Base-by-base conservation (phyloP, 331 rosid genomes). In the Pyrus hybrid region DNA sequence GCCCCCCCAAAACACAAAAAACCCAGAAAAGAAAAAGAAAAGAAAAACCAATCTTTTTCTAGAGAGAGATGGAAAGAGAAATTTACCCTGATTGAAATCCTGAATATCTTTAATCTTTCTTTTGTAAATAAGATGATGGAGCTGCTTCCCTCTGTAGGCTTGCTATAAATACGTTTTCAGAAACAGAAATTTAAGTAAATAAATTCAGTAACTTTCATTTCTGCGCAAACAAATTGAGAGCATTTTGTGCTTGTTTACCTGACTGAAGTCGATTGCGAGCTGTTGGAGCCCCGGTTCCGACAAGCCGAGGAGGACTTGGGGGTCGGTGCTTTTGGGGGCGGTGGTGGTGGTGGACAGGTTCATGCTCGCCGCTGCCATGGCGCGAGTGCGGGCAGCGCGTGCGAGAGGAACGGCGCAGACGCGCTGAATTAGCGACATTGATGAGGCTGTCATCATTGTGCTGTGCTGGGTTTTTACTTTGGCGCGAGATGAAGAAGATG, bases 91-190 rank as follows among this genome's bases (percentile, higher is more conserved):
- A 74, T 61, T 63, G 54, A 94, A 92, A 43, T 92, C 97, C 78
- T 89, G 85, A 80, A 92, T 76, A 56, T 92, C 95, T 82, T 84
- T 90, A 49, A 92, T 74, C 89, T 92, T 89, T 77, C 97, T 87
- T 81, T 92, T 86, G 84, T 94, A 94, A 79, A 94, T 79, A 29
- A 94, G 89, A 83, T 94, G 97, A 76, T 94, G 83, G 43, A 94
- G 86, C 77, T 92, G 99, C 85, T 90, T 94, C 80, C 97, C 99
- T 81, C 99, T 86, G 68, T 83, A 94, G 60, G 80, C 79, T 86
- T 89, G 88, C 99, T 94, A 68, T n/a, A 75, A 35, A 63, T 66
- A 77, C 45, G 83, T 18, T 56, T 67, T 56, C 2, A 62, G 75
- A 47, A 58, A 83, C 28, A 43, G 77, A 35, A 78, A 54, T 43